phyloP scores from a whole-genome alignment of 1,284 basidiomycete genomes.

The Violaceomyces palustris region DNA sequence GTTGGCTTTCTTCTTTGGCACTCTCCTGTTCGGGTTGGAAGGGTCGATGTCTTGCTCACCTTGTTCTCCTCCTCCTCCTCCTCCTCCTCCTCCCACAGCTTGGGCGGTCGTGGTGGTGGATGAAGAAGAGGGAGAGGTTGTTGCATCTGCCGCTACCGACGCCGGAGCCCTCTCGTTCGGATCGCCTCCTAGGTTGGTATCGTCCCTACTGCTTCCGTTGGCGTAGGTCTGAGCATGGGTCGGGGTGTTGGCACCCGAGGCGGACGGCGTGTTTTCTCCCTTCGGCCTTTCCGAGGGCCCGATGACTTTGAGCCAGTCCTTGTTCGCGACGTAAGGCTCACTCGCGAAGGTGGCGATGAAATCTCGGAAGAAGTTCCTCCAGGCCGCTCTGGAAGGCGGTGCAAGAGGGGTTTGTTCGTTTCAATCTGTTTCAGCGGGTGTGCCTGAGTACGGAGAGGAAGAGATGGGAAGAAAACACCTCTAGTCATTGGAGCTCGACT shows the following conservation, averaged over 20 bases:
- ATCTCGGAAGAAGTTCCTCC: constrained; percentile 49
- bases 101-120: neutral
- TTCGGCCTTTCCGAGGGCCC: constrained; percentile 26
- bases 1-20: constrained; percentile 47
- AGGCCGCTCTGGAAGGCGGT: constrained; percentile 28
- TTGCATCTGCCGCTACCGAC: constrained; percentile 10
- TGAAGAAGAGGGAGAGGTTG: neutral
- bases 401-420: no score
- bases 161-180: no score
- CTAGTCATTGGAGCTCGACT: no score
- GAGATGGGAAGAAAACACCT: no score
- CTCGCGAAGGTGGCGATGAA: constrained; percentile 33
- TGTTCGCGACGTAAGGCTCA: constrained; percentile 22
- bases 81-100: no score
- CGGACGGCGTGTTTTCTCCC: constrained; percentile 25
- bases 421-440: no score
- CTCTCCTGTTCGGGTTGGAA: constrained; percentile 31
- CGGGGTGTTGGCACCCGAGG: constrained; percentile 26
- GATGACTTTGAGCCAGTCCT: constrained; percentile 18
- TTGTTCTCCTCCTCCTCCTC: no score
- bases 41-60: constrained; percentile 42
- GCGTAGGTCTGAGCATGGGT: no score
- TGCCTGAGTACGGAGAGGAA: no score
- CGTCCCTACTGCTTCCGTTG: no score
- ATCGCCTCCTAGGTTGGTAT: no score